Conservation (phyloP, 2,329 filamentous ascomycete species). For the Kalmusia sp. region DNA sequence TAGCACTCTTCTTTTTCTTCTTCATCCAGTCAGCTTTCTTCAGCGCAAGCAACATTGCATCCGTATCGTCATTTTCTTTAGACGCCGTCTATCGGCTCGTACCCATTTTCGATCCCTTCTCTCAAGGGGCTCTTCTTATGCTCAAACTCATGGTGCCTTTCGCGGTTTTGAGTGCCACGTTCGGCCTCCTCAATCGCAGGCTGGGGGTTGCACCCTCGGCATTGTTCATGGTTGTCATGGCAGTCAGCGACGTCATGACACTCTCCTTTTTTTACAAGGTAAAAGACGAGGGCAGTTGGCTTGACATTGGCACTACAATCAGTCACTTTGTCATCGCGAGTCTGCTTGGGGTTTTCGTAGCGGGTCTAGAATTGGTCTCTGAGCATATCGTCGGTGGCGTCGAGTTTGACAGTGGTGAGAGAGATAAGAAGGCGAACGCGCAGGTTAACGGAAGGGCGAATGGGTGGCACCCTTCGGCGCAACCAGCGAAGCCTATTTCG, state of each 20-base stretch:
- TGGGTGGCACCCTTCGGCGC: too few relatives aligned
- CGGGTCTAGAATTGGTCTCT: constrained; percentile 83
- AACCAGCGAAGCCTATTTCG: too few relatives aligned
- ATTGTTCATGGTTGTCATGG: constrained; percentile 91
- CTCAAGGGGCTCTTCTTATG: constrained; percentile 84
- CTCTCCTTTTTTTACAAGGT: constrained; percentile 98
- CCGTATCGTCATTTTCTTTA: constrained; percentile 89
- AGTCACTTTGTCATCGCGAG: constrained; percentile 95
- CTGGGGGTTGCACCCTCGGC: constrained; percentile 86
- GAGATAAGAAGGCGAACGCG: constrained; percentile 11
- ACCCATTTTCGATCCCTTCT: constrained; percentile 92
- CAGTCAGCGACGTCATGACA: constrained; percentile 85
- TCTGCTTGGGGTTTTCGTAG: constrained; percentile 87
- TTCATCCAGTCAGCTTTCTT: constrained; percentile 96
- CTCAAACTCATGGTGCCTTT: constrained; percentile 95
- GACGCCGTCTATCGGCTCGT: constrained; percentile 88
- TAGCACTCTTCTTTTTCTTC: constrained; percentile 93
- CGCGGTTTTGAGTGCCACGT: constrained; percentile 86
- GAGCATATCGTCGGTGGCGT: constrained; percentile 83
- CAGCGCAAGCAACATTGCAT: constrained; percentile 94
- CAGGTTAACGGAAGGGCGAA: constrained; percentile 9
- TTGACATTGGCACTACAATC: constrained; percentile 97
- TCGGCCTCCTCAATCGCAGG: constrained; percentile 88
- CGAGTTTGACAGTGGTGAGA: constrained; percentile 60
- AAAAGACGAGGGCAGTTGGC: constrained; percentile 93